Conservation (phyloP, 169 alveolate genomes). For the Toxoplasma gondii region DNA sequence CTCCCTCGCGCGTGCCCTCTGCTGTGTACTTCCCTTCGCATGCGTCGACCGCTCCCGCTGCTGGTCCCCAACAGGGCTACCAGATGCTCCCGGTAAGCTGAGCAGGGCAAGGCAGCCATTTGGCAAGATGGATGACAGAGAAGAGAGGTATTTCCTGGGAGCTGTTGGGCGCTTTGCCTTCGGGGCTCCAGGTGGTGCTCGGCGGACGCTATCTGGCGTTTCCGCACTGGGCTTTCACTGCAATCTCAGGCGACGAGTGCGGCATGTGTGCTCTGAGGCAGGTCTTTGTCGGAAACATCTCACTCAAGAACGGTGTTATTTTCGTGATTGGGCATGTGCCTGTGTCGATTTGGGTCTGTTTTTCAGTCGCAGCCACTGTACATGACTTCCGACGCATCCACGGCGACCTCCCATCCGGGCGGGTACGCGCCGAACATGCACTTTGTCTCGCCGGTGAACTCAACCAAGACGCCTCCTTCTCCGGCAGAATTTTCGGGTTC, state of each 20-base stretch:
- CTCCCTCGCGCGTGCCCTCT: not conserved
- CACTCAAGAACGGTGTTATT: no score
- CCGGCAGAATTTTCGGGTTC: not conserved
- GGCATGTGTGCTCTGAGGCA: no score
- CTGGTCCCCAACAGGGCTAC: not conserved
- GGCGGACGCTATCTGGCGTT: no score
- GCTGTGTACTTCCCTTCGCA: not conserved
- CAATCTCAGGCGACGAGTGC: no score
- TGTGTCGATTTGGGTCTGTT: not conserved
- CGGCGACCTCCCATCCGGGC: constrained; percentile 15
- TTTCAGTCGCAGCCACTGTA: not conserved
- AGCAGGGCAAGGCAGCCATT: not conserved
- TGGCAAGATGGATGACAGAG: not conserved
- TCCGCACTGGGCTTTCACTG: no score
- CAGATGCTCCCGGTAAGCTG: not conserved
- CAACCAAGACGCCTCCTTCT: not conserved
- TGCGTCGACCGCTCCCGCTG: not conserved
- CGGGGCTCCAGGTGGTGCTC: no score
- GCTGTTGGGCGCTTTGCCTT: no score
- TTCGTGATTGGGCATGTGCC: no score
- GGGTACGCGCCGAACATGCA: not conserved
- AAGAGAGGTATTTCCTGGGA: no score
- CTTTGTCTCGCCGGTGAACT: constrained; percentile 4
- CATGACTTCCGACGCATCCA: not conserved
- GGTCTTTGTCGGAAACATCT: no score